Base-by-base conservation (phyloP, 1,139 yeast species). In the Citeromyces hawaiiensis region DNA sequence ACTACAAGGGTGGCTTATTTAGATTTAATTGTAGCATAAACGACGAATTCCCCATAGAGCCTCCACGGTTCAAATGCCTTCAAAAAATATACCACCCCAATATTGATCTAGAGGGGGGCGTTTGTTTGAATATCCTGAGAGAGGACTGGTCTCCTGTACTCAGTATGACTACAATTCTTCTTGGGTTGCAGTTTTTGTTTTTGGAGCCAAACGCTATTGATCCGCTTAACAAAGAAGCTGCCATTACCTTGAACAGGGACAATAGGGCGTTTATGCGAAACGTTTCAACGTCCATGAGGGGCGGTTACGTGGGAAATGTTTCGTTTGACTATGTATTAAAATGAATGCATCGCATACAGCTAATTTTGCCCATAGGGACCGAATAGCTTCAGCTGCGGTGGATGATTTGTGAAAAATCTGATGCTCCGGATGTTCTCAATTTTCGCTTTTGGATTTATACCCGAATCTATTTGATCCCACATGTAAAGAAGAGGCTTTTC, bases 181-280 rank as follows among this genome's bases (percentile, higher is more conserved):
- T 81, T 16, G 76, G 85, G 21, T 55, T 81, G 15, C 88, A 80
- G 49, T 73, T 82, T 37, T 74, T 81, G 78, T 56, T 81, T 36
- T 64, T 86, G 44, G 96, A 88, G 51, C 96, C 96, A 11, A 88
- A 87, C 55, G 81, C 94, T 1, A 78, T 77, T 44, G 97, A 91
- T 56, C 98, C 98, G 2, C 68, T 91, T 48, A 91, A 91, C 56
- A 86, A 87, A 55, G 81, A 73, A 18, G 96, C 97, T 2, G 97
- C 97, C 1, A 71, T 73, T 44, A 75, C 74, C 36, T 67, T 91
- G 48, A 77, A 72, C 34, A 68, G 71, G 46, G 74, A 76, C 52
- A 72, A 73, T 31, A 57, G 56, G 8, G 54, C 57, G 36, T 91
- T 88, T 60, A 67, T 66, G 35, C 54, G 64, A 25, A 70, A 76